phyloP scores from a whole-genome alignment of 352 stramenopile genomes.

The Globisporangium polare region DNA sequence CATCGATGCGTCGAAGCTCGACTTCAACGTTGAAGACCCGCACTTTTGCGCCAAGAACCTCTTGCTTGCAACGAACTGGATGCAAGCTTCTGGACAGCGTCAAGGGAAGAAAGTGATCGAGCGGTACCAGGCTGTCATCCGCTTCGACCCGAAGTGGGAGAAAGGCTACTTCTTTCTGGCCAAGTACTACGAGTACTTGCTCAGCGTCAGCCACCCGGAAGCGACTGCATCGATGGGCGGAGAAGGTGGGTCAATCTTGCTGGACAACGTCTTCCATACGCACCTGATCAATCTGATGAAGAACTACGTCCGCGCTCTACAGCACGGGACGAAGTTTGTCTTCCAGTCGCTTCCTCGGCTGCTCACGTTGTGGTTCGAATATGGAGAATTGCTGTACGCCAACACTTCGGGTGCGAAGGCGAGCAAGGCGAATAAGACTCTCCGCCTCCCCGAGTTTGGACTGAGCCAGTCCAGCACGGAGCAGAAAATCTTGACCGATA shows the following conservation, averaged over 20 bases:
- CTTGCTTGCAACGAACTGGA: constrained; percentile 95
- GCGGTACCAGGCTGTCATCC: constrained; percentile 93
- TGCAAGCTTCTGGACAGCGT: constrained; percentile 93
- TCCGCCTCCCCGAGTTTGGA: constrained; percentile 57
- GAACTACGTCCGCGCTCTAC: constrained; percentile 90
- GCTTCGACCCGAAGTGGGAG: constrained; percentile 93
- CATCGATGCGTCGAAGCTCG: constrained; percentile 69
- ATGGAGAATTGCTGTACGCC: constrained; percentile 77
- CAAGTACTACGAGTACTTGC: constrained; percentile 91
- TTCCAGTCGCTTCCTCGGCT: constrained; percentile 97
- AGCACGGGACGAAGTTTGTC: constrained; percentile 92
- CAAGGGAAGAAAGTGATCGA: constrained; percentile 92
- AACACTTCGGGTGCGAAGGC: constrained; percentile 20
- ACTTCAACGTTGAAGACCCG: constrained; percentile 71
- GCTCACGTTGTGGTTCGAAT: constrained; percentile 97
- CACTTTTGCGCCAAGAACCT: constrained; percentile 85
- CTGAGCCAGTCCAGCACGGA: constrained; percentile 51
- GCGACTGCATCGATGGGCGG: constrained; percentile 31
- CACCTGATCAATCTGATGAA: constrained; percentile 90
- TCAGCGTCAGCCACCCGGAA: constrained; percentile 69
- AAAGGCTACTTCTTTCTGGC: constrained; percentile 90
- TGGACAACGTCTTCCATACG: constrained; percentile 57
- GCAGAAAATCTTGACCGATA: constrained; percentile 62
- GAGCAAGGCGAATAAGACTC: constrained; percentile 52
- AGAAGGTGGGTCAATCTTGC: constrained; percentile 32